Evolutionary conservation across 495 filamentous ascomycete genomes (phyloP).

Genomic region (Penicillium macrosclerotiorum): DNA sequence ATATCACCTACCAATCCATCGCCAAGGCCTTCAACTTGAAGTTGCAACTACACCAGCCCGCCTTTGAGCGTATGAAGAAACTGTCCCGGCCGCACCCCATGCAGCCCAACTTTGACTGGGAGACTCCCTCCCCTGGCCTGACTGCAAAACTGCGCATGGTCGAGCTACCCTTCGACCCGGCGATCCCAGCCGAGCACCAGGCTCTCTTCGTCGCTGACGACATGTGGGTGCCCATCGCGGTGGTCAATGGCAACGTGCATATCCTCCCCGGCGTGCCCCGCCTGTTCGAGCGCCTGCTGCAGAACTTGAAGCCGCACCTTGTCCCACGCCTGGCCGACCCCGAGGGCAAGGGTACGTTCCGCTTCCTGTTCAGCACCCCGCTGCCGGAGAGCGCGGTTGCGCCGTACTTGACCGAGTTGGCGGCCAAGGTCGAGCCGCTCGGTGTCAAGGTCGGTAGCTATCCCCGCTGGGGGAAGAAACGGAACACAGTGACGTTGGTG

Average conservation of each 20-base stretch:
- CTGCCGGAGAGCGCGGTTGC: slow-evolving; percentile 82
- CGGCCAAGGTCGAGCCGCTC: slow-evolving; percentile 61
- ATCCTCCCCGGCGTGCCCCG: slow-evolving; percentile 88
- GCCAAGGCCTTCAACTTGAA: slow-evolving; percentile 81
- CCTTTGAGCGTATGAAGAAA: slow-evolving; percentile 78
- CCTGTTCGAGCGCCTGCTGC: slow-evolving; percentile 75
- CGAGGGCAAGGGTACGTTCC: slow-evolving; percentile 71
- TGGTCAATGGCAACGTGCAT: slow-evolving; percentile 90
- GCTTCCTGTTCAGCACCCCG: slow-evolving; percentile 82
- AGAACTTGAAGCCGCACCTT: slow-evolving; percentile 68
- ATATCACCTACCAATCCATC: slow-evolving; percentile 94
- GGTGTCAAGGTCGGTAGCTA: slow-evolving; percentile 97
- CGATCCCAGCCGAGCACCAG: slow-evolving; percentile 57
- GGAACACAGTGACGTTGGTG: slow-evolving; percentile 89
- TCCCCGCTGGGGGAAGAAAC: slow-evolving; percentile 83
- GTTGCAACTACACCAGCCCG: slow-evolving; percentile 69
- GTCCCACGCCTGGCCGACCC: slow-evolving; percentile 70
- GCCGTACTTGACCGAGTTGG: slow-evolving; percentile 75
- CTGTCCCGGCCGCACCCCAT: slow-evolving; percentile 68
- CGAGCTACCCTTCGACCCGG: slow-evolving; percentile 71
- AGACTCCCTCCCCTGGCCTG: slow-evolving; percentile 71
- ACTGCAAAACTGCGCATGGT: slow-evolving; percentile 89
- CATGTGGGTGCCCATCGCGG: slow-evolving; percentile 84
- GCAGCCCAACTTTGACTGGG: slow-evolving; percentile 80
- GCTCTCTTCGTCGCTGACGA: slow-evolving; percentile 74